Percentiles rank a stretch among this genome's conserved stretches.
These are phyloP conservation scores for Kluyveromyces marxianus DNA, from an alignment of 1,139 yeast genomes.

Conservation along the genomic window DNA sequence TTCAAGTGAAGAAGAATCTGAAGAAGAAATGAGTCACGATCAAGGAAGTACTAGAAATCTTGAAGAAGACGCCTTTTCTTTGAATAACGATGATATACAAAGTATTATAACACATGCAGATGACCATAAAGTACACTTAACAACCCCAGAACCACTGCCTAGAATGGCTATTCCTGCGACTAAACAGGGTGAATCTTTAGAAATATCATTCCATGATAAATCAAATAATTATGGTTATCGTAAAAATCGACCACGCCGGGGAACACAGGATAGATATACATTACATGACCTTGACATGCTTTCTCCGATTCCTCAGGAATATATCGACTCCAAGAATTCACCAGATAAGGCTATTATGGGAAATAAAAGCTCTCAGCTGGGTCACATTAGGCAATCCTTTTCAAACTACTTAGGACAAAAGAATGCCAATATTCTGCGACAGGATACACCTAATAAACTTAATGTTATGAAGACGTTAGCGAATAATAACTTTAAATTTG, in stretches of 20 bases:
- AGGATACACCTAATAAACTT: conserved; percentile 6
- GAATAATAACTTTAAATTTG: conserved; percentile 27
- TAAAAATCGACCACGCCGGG: conserved; percentile 9
- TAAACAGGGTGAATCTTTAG: conserved; percentile 68
- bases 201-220: conserved; percentile 43
- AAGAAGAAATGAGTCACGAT: conserved; percentile 12
- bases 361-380: conserved; percentile 5
- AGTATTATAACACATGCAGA: conserved; percentile 31
- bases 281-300: conserved; percentile 23
- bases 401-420: conserved; percentile 7
- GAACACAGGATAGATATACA: conserved; percentile 21
- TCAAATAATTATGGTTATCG: conserved; percentile 8
- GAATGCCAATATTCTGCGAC: conserved; percentile 2
- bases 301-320: conserved; percentile 13
- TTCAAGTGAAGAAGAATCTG: conserved; percentile 53
- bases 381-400: conserved; percentile 9
- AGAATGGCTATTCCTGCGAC: conserved; percentile 81
- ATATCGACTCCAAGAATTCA: not conserved
- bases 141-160: conserved; percentile 59
- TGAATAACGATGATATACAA: conserved; percentile 27
- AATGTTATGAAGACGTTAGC: conserved; percentile 21
- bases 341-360: conserved; percentile 1
- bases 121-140: conserved; percentile 27
- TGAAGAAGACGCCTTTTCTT: conserved; percentile 6
- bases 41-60: conserved; percentile 4